Evolutionary conservation across 768 basidiomycete species (phyloP).

Genomic region (Dioszegia hungarica): DNA sequence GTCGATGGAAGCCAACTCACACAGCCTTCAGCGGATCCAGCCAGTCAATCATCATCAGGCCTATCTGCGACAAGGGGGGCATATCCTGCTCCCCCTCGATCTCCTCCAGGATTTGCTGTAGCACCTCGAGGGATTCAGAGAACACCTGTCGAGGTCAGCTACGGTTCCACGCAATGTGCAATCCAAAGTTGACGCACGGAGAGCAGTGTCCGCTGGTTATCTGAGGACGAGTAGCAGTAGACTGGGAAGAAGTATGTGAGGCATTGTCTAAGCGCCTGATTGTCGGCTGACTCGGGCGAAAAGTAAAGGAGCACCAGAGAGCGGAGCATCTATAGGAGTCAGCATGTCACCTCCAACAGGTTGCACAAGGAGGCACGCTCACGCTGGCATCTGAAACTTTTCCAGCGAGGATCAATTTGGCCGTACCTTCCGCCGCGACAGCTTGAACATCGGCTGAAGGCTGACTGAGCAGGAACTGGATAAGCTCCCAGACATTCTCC

Average conservation of each 20-base stretch:
- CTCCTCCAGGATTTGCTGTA: slow-evolving; percentile 59
- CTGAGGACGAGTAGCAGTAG: slow-evolving; percentile 73
- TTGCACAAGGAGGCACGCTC: slow-evolving; percentile 34
- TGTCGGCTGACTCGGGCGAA: slow-evolving; percentile 71
- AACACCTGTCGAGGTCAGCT: slow-evolving; percentile 58
- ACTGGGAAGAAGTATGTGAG: slow-evolving; percentile 79
- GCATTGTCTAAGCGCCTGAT: slow-evolving; percentile 79
- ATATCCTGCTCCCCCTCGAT: slow-evolving; percentile 59
- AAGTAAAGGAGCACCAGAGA: slow-evolving; percentile 63
- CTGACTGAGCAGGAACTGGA: slow-evolving; percentile 60
- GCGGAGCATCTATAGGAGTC: slow-evolving; percentile 52
- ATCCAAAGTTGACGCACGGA: slow-evolving; percentile 54
- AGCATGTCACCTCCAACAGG: too few relatives aligned
- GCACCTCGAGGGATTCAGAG: slow-evolving; percentile 62
- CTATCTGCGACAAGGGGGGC: slow-evolving; percentile 63
- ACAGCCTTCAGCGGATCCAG: slow-evolving; percentile 72
- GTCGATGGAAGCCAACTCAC: slow-evolving; percentile 35
- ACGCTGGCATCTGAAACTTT: slow-evolving; percentile 70
- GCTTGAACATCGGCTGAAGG: slow-evolving; percentile 62
- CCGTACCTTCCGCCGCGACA: slow-evolving; percentile 67
- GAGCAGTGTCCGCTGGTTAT: slow-evolving; percentile 70
- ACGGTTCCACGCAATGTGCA: too few relatives aligned
- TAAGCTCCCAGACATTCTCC: slow-evolving; percentile 64
- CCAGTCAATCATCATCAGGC: slow-evolving; percentile 80
- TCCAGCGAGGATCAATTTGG: slow-evolving; percentile 78